phyloP scores from a whole-genome alignment of 805 yeast species.

The Lipomyces yamanashiensis region DNA sequence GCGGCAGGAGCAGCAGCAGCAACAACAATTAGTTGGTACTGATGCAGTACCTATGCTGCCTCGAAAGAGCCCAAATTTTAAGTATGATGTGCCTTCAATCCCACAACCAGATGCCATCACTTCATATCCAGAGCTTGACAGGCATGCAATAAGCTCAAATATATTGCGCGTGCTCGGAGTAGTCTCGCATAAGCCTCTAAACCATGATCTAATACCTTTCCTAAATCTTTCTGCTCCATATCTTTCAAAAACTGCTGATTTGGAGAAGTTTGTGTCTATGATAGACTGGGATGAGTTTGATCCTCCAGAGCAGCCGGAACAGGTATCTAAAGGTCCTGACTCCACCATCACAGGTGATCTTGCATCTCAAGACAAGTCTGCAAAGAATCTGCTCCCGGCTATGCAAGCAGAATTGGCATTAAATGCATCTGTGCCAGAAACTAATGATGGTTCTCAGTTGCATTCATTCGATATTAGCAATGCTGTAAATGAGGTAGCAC shows the following conservation, averaged over 20 bases:
- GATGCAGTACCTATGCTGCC: too few relatives aligned
- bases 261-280: not conserved
- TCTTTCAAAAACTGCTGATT: not conserved
- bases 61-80: too few relatives aligned
- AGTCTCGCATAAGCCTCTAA: constrained; percentile 12
- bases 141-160: constrained; percentile 1
- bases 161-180: constrained; percentile 11
- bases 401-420: too few relatives aligned
- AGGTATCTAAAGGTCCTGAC: not conserved
- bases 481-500: too few relatives aligned
- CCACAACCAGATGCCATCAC: too few relatives aligned
- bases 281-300: constrained; percentile 22
- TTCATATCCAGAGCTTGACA: not conserved
- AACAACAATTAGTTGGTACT: too few relatives aligned
- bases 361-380: not conserved
- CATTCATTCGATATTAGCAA: too few relatives aligned
- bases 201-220: constrained; percentile 16
- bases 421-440: too few relatives aligned
- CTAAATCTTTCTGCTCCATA: not conserved
- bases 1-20: too few relatives aligned
- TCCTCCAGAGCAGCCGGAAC: constrained; percentile 4
- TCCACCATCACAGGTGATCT: not conserved
- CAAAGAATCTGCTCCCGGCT: not conserved
- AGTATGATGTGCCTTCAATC: too few relatives aligned
- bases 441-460: too few relatives aligned